Conservation (phyloP, 2,329 filamentous ascomycete species). For the Microcera coccophila region DNA sequence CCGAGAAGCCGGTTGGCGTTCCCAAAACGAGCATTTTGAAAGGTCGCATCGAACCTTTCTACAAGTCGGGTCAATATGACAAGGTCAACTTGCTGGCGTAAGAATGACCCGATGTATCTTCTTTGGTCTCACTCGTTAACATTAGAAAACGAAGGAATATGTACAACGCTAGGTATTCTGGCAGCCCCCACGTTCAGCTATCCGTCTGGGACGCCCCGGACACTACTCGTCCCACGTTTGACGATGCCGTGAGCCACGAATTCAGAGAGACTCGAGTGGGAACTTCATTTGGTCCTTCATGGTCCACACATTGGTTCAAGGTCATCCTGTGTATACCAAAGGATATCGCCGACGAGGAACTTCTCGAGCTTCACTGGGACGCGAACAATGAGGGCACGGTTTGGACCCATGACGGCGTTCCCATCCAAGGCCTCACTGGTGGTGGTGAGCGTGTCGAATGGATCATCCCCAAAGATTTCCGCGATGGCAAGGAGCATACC, state of each 20-base stretch:
- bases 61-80: slow-evolving; percentile 72
- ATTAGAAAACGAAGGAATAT: too few species aligned
- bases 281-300: slow-evolving; percentile 83
- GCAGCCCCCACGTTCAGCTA: slow-evolving; percentile 74
- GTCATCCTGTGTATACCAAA: slow-evolving; percentile 73
- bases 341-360: slow-evolving; percentile 68
- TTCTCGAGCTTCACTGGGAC: slow-evolving; percentile 96
- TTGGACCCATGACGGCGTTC: slow-evolving; percentile 85
- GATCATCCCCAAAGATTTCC: slow-evolving; percentile 77
- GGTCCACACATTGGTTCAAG: slow-evolving; percentile 98
- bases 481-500: slow-evolving; percentile 79
- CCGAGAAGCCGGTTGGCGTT: slow-evolving; percentile 61
- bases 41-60: slow-evolving; percentile 78
- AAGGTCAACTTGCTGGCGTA: slow-evolving; percentile 70
- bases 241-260: slow-evolving; percentile 71
- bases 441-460: slow-evolving; percentile 86
- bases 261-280: slow-evolving; percentile 75
- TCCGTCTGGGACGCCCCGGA: slow-evolving; percentile 80
- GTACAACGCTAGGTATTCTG: slow-evolving; percentile 48
- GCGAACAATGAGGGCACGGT: slow-evolving; percentile 90
- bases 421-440: slow-evolving; percentile 87
- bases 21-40: slow-evolving; percentile 82
- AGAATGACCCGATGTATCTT: slow-evolving; percentile 23
- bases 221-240: slow-evolving; percentile 76
- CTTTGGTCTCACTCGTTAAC: not conserved